Conservation (phyloP, 2,329 filamentous ascomycete genomes). For the Colletotrichum zoysiae region DNA sequence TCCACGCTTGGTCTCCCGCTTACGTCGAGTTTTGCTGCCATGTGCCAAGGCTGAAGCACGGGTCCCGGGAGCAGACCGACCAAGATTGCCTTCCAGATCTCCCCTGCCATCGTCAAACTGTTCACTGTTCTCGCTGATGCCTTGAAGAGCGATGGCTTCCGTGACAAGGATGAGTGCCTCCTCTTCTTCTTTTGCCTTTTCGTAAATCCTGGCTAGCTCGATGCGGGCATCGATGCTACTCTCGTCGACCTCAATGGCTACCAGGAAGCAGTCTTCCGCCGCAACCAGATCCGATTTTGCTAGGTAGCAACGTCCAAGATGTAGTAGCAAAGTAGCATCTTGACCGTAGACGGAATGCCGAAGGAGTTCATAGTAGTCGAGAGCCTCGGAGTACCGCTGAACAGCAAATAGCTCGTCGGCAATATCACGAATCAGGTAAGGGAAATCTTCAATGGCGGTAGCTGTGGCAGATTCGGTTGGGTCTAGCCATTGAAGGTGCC, state of each 20-base stretch:
- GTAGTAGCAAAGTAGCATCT: slow-evolving; percentile 66
- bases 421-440: slow-evolving; percentile 82
- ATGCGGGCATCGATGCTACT: slow-evolving; percentile 81
- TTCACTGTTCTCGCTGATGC: slow-evolving; percentile 55
- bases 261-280: slow-evolving; percentile 83
- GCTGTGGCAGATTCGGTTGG: slow-evolving; percentile 53
- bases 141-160: slow-evolving; percentile 77
- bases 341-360: slow-evolving; percentile 60
- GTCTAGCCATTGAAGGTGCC: slow-evolving; percentile 78
- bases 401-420: slow-evolving; percentile 61
- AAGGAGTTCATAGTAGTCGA: slow-evolving; percentile 69
- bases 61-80: slow-evolving; percentile 1
- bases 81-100: background rate
- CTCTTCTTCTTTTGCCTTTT: slow-evolving; percentile 78
- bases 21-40: slow-evolving; percentile 27
- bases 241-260: slow-evolving; percentile 78
- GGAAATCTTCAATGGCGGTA: slow-evolving; percentile 64
- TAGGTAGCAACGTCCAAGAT: slow-evolving; percentile 77
- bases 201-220: slow-evolving; percentile 87
- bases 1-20: slow-evolving; percentile 14
- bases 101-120: slow-evolving; percentile 1
- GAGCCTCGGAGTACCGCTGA: slow-evolving; percentile 55
- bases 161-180: slow-evolving; percentile 83
- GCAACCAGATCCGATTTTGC: slow-evolving; percentile 72
- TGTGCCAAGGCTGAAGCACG: slow-evolving; percentile 16